These are phyloP conservation scores for Stenogyne calaminthoides DNA, from an alignment of 305 asterid genomes.

Conservation along the genomic window DNA sequence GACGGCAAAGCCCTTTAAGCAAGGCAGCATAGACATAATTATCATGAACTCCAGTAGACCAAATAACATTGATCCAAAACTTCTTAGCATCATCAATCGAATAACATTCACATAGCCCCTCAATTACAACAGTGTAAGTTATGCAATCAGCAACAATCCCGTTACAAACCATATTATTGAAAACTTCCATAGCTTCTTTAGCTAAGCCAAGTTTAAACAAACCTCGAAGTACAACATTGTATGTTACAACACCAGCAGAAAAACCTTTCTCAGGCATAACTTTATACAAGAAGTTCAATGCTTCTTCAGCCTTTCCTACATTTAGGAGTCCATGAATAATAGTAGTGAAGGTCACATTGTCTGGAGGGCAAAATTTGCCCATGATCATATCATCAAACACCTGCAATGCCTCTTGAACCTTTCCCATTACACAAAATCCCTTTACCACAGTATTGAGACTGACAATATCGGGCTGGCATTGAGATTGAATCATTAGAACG, in stretches of 20 bases:
- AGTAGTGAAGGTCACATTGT: constrained; percentile 71
- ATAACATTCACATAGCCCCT: constrained; percentile 55
- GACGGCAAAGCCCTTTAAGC: constrained; percentile 69
- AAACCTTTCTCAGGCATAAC: constrained; percentile 62
- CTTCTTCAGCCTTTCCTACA: constrained; percentile 57
- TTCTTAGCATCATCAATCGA: constrained; percentile 64
- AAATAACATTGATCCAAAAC: constrained; percentile 65
- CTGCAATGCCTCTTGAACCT: constrained; percentile 68
- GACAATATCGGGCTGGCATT: constrained; percentile 76
- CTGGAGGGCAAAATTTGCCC: constrained; percentile 76
- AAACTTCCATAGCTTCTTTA: constrained; percentile 70
- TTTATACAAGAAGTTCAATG: constrained; percentile 46
- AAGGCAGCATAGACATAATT: constrained; percentile 68
- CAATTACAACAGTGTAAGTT: constrained; percentile 61
- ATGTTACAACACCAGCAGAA: constrained; percentile 64
- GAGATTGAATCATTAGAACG: constrained; percentile 66
- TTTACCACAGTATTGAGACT: constrained; percentile 79
- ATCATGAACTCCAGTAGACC: constrained; percentile 81
- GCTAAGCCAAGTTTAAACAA: constrained; percentile 50
- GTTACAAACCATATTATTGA: constrained; percentile 39
- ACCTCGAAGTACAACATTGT: constrained; percentile 65
- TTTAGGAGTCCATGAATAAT: constrained; percentile 61
- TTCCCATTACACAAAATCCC: constrained; percentile 73
- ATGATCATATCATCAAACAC: constrained; percentile 65
- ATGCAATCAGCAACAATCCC: constrained; percentile 56